Conservation (phyloP, 768 basidiomycete genomes). For the Polyporus arcularius region DNA sequence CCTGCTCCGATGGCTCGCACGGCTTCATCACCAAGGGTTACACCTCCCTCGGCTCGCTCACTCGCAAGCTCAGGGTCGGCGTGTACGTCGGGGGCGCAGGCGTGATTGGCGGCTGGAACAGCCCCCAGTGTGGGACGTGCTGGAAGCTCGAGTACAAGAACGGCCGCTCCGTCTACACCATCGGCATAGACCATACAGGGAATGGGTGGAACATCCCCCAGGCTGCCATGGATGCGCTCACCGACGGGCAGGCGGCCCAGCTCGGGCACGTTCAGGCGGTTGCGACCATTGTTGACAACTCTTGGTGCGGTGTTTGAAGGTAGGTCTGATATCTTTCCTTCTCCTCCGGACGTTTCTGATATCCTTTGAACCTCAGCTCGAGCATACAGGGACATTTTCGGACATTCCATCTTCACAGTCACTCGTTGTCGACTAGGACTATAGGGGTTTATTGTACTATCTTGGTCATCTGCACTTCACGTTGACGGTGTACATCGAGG, state of each 20-base stretch:
- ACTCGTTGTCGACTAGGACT: too few relatives aligned
- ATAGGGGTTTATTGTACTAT: not conserved
- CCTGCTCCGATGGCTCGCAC: constrained; percentile 55
- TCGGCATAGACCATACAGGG: constrained; percentile 52
- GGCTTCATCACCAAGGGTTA: constrained; percentile 48
- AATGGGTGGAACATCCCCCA: constrained; percentile 41
- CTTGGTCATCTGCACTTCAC: not conserved
- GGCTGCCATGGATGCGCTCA: constrained; percentile 32
- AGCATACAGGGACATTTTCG: not conserved
- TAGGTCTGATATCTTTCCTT: not conserved
- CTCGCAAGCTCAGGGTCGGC: constrained; percentile 46
- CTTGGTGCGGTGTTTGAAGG: not conserved
- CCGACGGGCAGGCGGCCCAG: constrained; percentile 23
- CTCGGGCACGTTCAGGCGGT: constrained; percentile 30
- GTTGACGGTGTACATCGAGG: not conserved
- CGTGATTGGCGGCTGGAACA: constrained; percentile 52
- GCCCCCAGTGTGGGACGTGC: constrained; percentile 57
- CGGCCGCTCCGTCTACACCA: constrained; percentile 42
- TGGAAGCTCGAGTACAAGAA: constrained; percentile 53
- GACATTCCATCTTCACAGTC: not conserved
- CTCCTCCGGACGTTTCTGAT: not conserved
- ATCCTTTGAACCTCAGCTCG: not conserved
- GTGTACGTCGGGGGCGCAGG: constrained; percentile 57
- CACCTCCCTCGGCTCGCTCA: constrained; percentile 49
- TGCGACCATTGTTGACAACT: not conserved